phyloP scores from a whole-genome alignment of 2,329 filamentous ascomycete genomes.

The Microdochium paspali region DNA sequence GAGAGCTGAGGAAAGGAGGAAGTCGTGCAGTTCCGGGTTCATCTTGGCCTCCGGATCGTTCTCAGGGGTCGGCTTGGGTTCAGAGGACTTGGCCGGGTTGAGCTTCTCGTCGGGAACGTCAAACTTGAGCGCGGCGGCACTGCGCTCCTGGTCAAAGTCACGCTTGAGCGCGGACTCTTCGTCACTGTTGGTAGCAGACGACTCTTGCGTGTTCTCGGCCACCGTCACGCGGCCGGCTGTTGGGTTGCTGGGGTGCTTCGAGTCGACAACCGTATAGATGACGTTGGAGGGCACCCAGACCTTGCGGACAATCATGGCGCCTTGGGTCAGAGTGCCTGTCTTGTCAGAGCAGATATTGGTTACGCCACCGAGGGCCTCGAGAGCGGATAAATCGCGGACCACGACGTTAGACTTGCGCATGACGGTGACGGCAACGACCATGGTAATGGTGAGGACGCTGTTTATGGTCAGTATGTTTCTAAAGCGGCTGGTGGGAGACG shows the following conservation, averaged over 20 bases:
- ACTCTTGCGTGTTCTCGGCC: constrained; percentile 18
- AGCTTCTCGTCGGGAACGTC: constrained; percentile 51
- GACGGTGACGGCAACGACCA: constrained; percentile 54
- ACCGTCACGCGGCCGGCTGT: constrained; percentile 45
- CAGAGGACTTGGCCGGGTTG: constrained; percentile 24
- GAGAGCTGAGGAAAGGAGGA: constrained; percentile 48
- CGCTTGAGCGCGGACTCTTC: constrained; percentile 28
- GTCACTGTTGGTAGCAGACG: constrained; percentile 9
- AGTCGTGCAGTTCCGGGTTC: constrained; percentile 39
- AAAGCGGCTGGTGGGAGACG: not conserved
- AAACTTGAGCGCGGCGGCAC: constrained; percentile 49
- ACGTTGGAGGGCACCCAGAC: constrained; percentile 52
- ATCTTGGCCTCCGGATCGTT: constrained; percentile 27
- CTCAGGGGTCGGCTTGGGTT: constrained; percentile 19
- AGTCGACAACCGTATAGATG: constrained; percentile 51
- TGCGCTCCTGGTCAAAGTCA: constrained; percentile 52
- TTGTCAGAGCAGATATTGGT: constrained; percentile 69
- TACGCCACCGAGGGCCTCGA: constrained; percentile 62
- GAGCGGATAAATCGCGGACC: constrained; percentile 54
- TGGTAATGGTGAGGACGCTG: constrained; percentile 59
- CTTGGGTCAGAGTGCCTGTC: constrained; percentile 60
- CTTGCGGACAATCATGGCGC: constrained; percentile 61
- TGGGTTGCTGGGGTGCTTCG: constrained; percentile 52
- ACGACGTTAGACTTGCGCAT: constrained; percentile 58
- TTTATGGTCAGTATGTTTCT: constrained; percentile 6